Conservation (phyloP, 2,329 filamentous ascomycete species). For the Pestalotiopsis sp. region DNA sequence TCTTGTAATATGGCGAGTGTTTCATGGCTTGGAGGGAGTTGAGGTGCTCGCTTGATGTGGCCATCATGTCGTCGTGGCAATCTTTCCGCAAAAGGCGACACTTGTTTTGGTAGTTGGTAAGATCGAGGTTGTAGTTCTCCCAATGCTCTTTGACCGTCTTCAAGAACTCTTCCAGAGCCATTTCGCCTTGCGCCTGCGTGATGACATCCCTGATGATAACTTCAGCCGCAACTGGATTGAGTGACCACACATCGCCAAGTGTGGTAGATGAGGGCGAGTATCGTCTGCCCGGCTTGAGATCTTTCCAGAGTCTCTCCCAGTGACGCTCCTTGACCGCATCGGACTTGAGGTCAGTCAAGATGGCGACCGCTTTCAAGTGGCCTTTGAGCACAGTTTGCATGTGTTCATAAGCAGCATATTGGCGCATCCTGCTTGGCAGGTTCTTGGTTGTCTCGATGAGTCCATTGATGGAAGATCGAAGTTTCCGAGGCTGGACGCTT, state of each 20-base stretch:
- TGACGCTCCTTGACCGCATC: slow-evolving; percentile 95
- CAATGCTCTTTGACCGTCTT: slow-evolving; percentile 96
- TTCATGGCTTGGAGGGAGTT: slow-evolving; percentile 98
- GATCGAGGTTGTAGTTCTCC: slow-evolving; percentile 91
- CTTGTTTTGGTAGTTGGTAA: slow-evolving; percentile 98
- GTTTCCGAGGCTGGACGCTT: slow-evolving; percentile 91
- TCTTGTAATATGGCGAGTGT: slow-evolving; percentile 98
- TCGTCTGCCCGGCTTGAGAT: slow-evolving; percentile 86
- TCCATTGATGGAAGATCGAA: slow-evolving; percentile 84
- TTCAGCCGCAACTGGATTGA: slow-evolving; percentile 87
- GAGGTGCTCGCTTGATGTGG: slow-evolving; percentile 96
- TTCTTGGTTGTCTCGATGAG: slow-evolving; percentile 98
- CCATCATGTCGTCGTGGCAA: slow-evolving; percentile 91
- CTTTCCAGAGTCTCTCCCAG: slow-evolving; percentile 98
- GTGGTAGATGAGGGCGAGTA: slow-evolving; percentile 95
- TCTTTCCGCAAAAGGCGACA: slow-evolving; percentile 88
- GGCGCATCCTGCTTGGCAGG: slow-evolving; percentile 98
- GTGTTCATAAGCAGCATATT: slow-evolving; percentile 99
- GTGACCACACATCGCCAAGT: slow-evolving; percentile 97
- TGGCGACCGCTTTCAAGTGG: slow-evolving; percentile 85
- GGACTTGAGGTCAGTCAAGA: slow-evolving; percentile 89
- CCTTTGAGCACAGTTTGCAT: slow-evolving; percentile 89
- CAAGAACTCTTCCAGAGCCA: slow-evolving; percentile 96
- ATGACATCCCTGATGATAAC: slow-evolving; percentile 90
- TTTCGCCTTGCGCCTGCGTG: slow-evolving; percentile 92